Evolutionary conservation across 176 grass and related monocot genomes (phyloP), one percentile per base, ranked within the genome.

Genomic region (Phyllostachys edulis): DNA sequence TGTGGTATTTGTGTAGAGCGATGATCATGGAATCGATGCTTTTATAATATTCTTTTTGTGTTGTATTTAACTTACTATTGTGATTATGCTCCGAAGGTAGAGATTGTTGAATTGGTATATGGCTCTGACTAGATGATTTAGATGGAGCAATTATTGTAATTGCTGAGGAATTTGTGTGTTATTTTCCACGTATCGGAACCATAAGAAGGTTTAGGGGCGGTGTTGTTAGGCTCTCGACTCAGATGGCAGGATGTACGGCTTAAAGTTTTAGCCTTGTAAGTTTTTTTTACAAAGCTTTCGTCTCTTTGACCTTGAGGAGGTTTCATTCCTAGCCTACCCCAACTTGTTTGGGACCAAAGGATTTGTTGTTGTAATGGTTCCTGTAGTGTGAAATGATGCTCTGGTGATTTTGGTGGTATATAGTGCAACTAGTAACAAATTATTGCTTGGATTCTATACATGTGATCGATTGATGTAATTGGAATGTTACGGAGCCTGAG

Each of bases 91-190:
- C 10, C n/a, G 23, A 87, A 75, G 55, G 42, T 87, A 38, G 67
- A 72, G 61, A 60, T 67, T 68, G 6, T 56, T 56, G 5, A 69
- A 68, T 69, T 46, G 18, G 7, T 13, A 34, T 49, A 14, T 71
- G 16, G 39, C 73, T 71, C 46, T 59, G 56, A 55, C 7, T 83
- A 44, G 32, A 39, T 62, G 84, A 73, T 77, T 69, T 12, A 45
- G 57, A 55, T 77, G 83, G 26, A 71, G n/a, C 27, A 82, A 12
- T 36, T 77, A 77, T 71, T 56, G 64, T 51, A 70, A 26, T 63
- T 10, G 5, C 42, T 71, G 10, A 17, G 23, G 24, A 81, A 62
- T 69, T 37, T 27, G 0, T 60, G n/a, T 77, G 37, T 65, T 73
- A 6, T 56, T 56, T 45, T 38, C 49, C 4, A n/a, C n/a, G n/a